A percentile compares a stretch with the other conserved stretches of the same genome.
Evolutionary conservation across 208 protist species (phyloP).

Genomic region (Leishmania major): DNA sequence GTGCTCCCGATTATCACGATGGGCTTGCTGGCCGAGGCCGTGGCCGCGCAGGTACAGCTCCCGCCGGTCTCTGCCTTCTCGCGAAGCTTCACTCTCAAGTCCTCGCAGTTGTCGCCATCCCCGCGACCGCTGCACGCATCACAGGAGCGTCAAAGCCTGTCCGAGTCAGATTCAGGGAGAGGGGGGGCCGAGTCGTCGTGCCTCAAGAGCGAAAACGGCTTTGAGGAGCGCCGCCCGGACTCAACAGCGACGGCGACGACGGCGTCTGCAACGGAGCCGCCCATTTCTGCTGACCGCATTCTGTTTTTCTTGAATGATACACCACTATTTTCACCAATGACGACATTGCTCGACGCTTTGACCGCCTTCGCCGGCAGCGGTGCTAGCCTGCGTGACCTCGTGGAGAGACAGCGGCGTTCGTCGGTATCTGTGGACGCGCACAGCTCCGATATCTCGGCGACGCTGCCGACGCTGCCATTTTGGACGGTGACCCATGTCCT

Average conservation of each 20-base stretch:
- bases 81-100: neutral
- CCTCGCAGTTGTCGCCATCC: conserved; percentile 1
- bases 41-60: conserved; percentile 26
- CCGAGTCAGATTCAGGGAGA: neutral
- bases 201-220: conserved; percentile 10
- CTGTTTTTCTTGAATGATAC: conserved; percentile 46
- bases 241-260: neutral
- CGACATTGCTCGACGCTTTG: conserved; percentile 45
- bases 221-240: conserved; percentile 6
- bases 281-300: conserved; percentile 29
- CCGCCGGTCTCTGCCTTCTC: neutral
- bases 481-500: conserved; percentile 55
- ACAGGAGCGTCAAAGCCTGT: conserved; percentile 1
- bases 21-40: conserved; percentile 15
- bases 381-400: conserved; percentile 29
- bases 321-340: conserved; percentile 41
- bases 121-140: conserved; percentile 7
- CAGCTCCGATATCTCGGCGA: conserved; percentile 12
- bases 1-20: conserved; percentile 31
- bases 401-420: conserved; percentile 14
- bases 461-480: conserved; percentile 38
- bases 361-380: conserved; percentile 29
- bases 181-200: neutral
- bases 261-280: neutral
- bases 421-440: conserved; percentile 19